Base-by-base conservation (phyloP, 1,284 basidiomycete species). In the Apiotrichum sp. region DNA sequence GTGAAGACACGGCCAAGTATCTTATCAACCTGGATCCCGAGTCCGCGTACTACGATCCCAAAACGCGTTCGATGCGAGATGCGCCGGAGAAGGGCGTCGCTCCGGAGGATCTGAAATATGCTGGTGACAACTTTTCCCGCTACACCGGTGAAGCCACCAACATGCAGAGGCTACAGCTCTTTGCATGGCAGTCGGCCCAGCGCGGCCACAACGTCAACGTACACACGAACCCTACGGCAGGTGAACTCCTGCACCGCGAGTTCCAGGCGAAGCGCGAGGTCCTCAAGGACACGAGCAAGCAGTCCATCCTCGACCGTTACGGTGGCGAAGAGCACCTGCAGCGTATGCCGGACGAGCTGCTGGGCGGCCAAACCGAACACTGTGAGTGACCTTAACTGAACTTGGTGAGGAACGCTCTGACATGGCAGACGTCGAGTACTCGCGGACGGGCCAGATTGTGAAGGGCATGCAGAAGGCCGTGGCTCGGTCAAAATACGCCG, bases 1-100 rank as follows among this genome's bases (percentile, higher is more conserved):
- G 96, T 71, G 96, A 99, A 78, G 96, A 99, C 74, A 97, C 95
- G 1, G 96, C 96, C 14, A 99, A 99, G 76, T 99, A 99, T 68
- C 84, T 99, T 66, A 88, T 97, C 78, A 98, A 98, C 76, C 78
- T 99, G 73, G 92, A 98, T 74, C 87, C 89, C 4, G 86, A 91
- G 1, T 93, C 89, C 66, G 95, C 96, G 10, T 96, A 98, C 80
- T 99, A 99, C 72, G 96, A 99, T 71, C 96, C 96, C 49, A 99
- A 99, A 80, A 98, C 96, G 32, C 86, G 96, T 64, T 96, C 95
- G 3, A 99, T 99, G 96, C 88, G 96, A 75, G 95, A 98, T 70
- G 93, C 95, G 40, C 95, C 96, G 0, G 67, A 86, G 13, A 84
- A 84, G 65, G 83, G 85, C 63, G 79, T 90, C 36, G 79, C 84